Evolutionary conservation across 768 basidiomycete species (phyloP).

Genomic region (Cystobasidium tubakii): DNA sequence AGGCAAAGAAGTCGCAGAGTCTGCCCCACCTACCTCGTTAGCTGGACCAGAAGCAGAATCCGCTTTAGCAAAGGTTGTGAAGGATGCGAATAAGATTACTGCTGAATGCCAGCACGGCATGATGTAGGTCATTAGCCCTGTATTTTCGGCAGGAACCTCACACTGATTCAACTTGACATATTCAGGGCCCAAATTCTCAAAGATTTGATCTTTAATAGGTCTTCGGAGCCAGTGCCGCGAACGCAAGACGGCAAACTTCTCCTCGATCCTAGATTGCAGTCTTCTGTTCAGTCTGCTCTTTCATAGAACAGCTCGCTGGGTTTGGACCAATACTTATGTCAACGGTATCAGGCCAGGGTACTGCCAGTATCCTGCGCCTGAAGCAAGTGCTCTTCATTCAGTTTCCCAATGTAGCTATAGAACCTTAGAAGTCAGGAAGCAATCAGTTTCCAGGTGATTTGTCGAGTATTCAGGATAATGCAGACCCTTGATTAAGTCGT

Average conservation of each 20-base stretch:
- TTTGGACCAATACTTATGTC: background rate
- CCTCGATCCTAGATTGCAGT: conserved; percentile 7
- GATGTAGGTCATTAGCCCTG: conserved; percentile 6
- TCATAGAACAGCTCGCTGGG: background rate
- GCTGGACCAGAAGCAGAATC: conserved; percentile 68
- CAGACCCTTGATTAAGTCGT: no score
- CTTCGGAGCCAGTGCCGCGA: background rate
- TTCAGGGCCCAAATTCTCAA: conserved; percentile 26
- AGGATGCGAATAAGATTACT: conserved; percentile 60
- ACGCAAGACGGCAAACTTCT: background rate
- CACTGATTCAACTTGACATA: no score
- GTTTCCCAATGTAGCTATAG: conserved; percentile 19
- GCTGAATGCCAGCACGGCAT: conserved; percentile 34
- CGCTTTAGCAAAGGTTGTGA: conserved; percentile 77
- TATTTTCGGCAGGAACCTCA: background rate
- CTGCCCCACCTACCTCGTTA: background rate
- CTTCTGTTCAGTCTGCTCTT: background rate
- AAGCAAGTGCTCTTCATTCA: background rate
- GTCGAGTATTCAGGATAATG: no score
- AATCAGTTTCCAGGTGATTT: no score
- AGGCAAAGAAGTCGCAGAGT: conserved; percentile 45
- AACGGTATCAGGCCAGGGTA: no score
- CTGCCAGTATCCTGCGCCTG: no score
- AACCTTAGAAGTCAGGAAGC: background rate
- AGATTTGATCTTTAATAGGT: conserved; percentile 26